phyloP scores from a whole-genome alignment of 257 asterid genomes.

The Marsdenia floribunda region DNA sequence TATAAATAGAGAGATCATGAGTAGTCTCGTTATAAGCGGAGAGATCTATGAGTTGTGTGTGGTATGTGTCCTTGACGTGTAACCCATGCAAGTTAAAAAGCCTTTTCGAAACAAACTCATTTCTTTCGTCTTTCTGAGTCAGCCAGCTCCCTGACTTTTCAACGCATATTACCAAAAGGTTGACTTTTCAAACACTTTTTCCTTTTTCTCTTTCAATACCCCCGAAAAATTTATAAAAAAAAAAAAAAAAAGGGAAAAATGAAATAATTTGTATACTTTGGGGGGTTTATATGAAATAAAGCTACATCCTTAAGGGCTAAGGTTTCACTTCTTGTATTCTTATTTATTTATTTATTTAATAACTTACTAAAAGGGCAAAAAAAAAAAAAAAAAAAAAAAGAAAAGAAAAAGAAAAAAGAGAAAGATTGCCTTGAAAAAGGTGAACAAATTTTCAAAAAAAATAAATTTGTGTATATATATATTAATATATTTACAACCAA shows the following conservation, averaged over 20 bases:
- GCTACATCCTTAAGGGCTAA: constrained; percentile 4
- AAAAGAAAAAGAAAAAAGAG: not conserved
- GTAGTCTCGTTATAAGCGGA: too few species aligned
- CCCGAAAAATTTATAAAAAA: not conserved
- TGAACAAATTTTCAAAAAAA: not conserved
- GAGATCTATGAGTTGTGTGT: too few species aligned
- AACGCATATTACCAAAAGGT: not conserved
- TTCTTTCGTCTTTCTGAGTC: not conserved
- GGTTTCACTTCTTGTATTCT: not conserved
- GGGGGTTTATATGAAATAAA: not conserved
- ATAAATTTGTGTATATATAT: too few species aligned
- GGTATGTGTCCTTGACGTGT: not conserved
- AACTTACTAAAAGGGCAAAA: not conserved
- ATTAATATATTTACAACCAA: too few species aligned
- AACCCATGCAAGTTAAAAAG: not conserved
- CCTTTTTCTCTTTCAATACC: not conserved
- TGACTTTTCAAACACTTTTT: not conserved
- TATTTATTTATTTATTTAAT: not conserved
- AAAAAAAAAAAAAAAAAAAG: not conserved
- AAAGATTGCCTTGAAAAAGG: not conserved
- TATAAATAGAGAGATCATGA: too few species aligned
- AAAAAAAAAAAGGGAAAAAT: not conserved
- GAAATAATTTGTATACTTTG: not conserved
- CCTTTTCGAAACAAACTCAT: not conserved
- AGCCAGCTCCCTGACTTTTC: not conserved